Evolutionary conservation across 2,329 filamentous ascomycete genomes (phyloP), one percentile per base, ranked within the genome.

Genomic region (Trichocomaceae sp.): DNA sequence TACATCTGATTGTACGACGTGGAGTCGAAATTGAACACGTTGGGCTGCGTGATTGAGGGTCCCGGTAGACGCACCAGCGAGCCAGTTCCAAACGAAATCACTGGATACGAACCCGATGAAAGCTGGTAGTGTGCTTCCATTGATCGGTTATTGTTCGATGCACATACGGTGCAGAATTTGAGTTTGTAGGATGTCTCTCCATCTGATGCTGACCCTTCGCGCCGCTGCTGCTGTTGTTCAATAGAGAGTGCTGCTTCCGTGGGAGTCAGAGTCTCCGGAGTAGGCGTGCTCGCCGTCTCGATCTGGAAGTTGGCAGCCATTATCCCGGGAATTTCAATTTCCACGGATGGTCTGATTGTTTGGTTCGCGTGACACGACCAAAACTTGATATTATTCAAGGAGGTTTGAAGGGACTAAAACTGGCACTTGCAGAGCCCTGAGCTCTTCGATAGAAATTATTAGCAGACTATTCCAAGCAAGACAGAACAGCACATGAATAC

Each of bases 61-160:
- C 93, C 93, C 0, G 93, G 93, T 0, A 99, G 79, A 23, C 93
- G 89, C 62, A 99, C 93, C 17, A 96, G 84, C 17, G 90, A 96
- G 54, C 93, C 93, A 0, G 93, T 99, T 59, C 93, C 93, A 70
- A 97, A 99, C 17, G 92, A 97, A 63, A 97, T 95, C 62, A 96
- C 92, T n/a, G 93, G 93, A 66, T 93, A 97, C 48, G 86, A 75
- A 49, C 90, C 88, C 57, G 87, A 82, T 4, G 93, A 89, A 33
- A 99, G 85, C 59, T 89, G 88, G 26, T 96, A 83, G 72, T 99
- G 93, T n/a, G 92, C 92, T 79, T 97, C 93, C 93, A 99, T 97
- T n/a, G 89, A 95, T 83, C 93, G 85, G 68, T 99, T 99, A 72
- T 99, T 90, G 66, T 99, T 99, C 66, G 90, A 96, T 7, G 93